Evolutionary conservation across 768 basidiomycete genomes (phyloP).

Genomic region (Infundibulicybe gibba): DNA sequence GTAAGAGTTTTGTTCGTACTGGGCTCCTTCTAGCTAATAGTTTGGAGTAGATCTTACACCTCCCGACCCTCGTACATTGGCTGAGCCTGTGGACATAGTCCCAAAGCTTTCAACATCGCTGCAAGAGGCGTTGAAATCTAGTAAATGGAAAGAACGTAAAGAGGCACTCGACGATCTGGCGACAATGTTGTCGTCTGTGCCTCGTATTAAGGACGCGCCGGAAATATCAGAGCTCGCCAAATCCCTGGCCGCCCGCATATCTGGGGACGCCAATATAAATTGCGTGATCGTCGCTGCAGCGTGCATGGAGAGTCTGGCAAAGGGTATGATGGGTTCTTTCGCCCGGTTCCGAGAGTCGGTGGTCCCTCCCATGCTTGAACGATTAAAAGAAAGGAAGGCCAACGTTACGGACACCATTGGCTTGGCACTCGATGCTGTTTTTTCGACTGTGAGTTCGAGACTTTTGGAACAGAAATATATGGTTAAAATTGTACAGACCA

Average conservation of each 20-base stretch:
- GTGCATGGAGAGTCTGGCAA: constrained; percentile 82
- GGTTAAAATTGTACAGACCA: constrained; percentile 46
- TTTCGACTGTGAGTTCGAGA: constrained; percentile 59
- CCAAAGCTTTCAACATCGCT: constrained; percentile 74
- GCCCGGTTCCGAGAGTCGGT: constrained; percentile 68
- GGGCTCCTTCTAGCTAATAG: constrained; percentile 6
- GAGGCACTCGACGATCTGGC: constrained; percentile 84
- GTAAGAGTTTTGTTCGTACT: constrained; percentile 26
- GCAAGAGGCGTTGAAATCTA: constrained; percentile 72
- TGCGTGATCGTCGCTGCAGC: constrained; percentile 89
- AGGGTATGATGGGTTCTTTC: constrained; percentile 74
- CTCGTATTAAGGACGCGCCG: constrained; percentile 75
- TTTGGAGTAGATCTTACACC: constrained; percentile 40
- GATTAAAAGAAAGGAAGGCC: constrained; percentile 91
- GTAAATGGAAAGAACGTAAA: constrained; percentile 98
- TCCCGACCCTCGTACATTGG: constrained; percentile 75
- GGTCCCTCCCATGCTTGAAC: constrained; percentile 76
- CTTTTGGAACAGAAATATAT: background rate
- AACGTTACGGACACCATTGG: constrained; percentile 90
- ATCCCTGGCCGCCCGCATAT: constrained; percentile 76
- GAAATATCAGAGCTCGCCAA: constrained; percentile 76
- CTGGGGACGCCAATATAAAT: constrained; percentile 90
- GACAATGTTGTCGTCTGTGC: constrained; percentile 61
- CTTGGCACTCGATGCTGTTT: constrained; percentile 84
- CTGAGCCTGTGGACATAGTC: constrained; percentile 79